phyloP scores from a whole-genome alignment of 441 rosid genomes.

The Erodium trifolium region DNA sequence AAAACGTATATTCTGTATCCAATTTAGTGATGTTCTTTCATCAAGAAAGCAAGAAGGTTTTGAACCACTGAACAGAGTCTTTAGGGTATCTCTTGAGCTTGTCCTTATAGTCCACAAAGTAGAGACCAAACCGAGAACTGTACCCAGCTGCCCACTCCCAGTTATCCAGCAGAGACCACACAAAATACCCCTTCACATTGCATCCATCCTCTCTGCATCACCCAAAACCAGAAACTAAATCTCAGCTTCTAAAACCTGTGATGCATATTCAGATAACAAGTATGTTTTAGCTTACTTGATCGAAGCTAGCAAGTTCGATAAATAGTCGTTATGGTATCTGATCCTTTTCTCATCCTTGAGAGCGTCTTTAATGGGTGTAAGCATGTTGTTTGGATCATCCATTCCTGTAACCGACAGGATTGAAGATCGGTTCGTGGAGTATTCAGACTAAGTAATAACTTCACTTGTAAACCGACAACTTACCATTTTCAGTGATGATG shows the following conservation, averaged over 20 bases:
- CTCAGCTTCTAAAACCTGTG: background rate
- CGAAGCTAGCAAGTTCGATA: slow-evolving; percentile 62
- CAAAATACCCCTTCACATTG: slow-evolving; percentile 91
- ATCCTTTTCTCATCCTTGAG: slow-evolving; percentile 72
- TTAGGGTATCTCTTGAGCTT: slow-evolving; percentile 89
- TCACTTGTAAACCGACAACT: background rate
- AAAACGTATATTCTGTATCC: no score
- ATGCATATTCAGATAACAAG: no score
- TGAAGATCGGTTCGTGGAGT: no score
- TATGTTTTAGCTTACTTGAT: slow-evolving; percentile 38
- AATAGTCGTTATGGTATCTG: slow-evolving; percentile 72
- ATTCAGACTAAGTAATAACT: no score
- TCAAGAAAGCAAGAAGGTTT: slow-evolving; percentile 49
- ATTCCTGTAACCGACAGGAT: slow-evolving; percentile 43
- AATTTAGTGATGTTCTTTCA: background rate
- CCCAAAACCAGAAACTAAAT: background rate
- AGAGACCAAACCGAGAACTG: slow-evolving; percentile 86
- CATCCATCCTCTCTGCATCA: slow-evolving; percentile 83
- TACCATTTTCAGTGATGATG: slow-evolving; percentile 88
- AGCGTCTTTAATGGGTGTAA: slow-evolving; percentile 46
- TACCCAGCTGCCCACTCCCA: slow-evolving; percentile 97
- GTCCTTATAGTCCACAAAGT: slow-evolving; percentile 71
- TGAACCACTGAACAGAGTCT: slow-evolving; percentile 83
- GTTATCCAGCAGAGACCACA: slow-evolving; percentile 81
- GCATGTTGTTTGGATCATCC: slow-evolving; percentile 56